A percentile compares a stretch with the other conserved stretches of the same genome.
Conservation (phyloP, 2,329 filamentous ascomycete genomes). For the Penicillium sp. region DNA sequence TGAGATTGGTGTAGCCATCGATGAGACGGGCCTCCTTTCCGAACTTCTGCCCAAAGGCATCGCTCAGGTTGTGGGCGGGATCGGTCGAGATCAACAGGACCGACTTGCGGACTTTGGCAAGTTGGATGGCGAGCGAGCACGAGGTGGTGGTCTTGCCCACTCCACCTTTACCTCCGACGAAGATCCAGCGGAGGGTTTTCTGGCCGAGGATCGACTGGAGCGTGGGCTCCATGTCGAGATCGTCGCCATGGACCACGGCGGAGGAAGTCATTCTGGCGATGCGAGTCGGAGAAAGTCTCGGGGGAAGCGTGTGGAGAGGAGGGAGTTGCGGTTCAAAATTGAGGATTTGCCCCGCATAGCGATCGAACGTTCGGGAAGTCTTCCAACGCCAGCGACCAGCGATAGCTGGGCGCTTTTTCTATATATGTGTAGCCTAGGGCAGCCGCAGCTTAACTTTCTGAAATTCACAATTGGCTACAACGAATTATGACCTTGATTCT, state of each 20-base stretch:
- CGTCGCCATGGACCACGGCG: slow-evolving; percentile 54
- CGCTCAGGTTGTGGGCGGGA: slow-evolving; percentile 94
- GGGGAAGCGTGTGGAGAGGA: slow-evolving; percentile 4
- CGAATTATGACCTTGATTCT: not conserved
- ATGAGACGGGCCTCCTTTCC: slow-evolving; percentile 95
- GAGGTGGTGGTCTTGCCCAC: slow-evolving; percentile 99
- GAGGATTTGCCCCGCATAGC: slow-evolving; percentile 23
- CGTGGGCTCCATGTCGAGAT: slow-evolving; percentile 76
- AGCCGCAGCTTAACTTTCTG: not conserved
- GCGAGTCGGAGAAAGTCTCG: slow-evolving; percentile 2
- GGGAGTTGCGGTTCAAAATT: slow-evolving; percentile 12
- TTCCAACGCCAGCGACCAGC: slow-evolving; percentile 1
- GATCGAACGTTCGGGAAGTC: slow-evolving; percentile 37
- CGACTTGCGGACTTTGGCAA: slow-evolving; percentile 89
- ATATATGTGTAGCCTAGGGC: too few species aligned
- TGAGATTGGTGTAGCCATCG: slow-evolving; percentile 88
- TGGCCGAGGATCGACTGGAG: slow-evolving; percentile 95
- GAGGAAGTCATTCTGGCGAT: slow-evolving; percentile 42
- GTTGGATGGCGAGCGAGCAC: slow-evolving; percentile 95
- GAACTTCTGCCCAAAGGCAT: slow-evolving; percentile 98
- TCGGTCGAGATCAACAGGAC: slow-evolving; percentile 98
- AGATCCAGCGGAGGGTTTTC: slow-evolving; percentile 95
- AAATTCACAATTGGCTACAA: not conserved
- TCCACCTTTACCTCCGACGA: slow-evolving; percentile 96
- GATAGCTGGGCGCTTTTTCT: slow-evolving; percentile 9